A percentile compares a stretch with the other conserved stretches of the same genome.
phyloP scores from a whole-genome alignment of 192 early-diverging fungal species.

The Chytriomyces sp. region DNA sequence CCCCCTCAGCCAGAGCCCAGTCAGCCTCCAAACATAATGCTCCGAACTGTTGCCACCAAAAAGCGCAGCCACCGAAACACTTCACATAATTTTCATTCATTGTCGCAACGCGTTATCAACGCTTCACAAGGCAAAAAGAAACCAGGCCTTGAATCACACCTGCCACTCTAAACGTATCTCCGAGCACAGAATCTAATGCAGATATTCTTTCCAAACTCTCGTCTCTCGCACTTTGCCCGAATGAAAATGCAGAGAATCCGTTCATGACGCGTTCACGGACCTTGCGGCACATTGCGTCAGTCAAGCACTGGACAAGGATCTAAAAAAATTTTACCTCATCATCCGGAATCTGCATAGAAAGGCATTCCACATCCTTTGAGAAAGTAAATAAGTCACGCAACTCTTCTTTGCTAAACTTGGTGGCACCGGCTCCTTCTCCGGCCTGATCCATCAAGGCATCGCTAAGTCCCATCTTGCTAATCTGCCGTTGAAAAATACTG shows the following conservation, averaged over 20 bases:
- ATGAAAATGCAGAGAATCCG: neutral
- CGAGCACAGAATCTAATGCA: neutral
- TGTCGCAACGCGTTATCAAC: neutral
- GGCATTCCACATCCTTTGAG: conserved; percentile 52
- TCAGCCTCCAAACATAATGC: no score
- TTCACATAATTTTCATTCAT: neutral
- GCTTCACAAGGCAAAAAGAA: neutral
- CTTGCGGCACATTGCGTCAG: neutral
- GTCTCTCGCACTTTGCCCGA: neutral
- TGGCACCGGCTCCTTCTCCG: conserved; percentile 36
- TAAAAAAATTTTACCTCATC: neutral
- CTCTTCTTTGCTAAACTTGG: conserved; percentile 59
- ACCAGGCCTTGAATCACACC: neutral
- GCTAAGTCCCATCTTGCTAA: conserved; percentile 61
- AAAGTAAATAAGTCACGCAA: conserved; percentile 61
- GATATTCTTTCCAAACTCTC: neutral
- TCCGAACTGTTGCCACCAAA: no score
- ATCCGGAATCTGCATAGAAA: conserved; percentile 5
- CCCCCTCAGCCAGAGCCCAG: no score
- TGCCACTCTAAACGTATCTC: neutral
- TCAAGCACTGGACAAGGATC: neutral
- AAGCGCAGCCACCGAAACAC: no score
- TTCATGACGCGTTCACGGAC: conserved; percentile 12
- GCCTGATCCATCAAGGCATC: conserved; percentile 56
- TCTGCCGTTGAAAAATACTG: conserved; percentile 66